Conservation (phyloP, 1,284 basidiomycete genomes). For the Porodaedalea pini region DNA sequence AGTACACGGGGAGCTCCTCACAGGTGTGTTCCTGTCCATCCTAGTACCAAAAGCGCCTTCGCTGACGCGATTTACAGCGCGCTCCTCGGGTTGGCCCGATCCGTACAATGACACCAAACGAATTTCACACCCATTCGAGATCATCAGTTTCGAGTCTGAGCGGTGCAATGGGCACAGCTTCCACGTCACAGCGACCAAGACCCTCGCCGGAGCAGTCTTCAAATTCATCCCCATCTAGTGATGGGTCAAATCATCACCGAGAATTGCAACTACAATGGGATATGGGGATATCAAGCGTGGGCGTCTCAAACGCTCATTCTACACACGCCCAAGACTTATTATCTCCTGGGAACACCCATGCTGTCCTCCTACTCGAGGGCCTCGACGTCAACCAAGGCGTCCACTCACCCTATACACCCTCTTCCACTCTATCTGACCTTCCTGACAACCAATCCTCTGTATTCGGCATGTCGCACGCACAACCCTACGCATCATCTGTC, state of each 20-base stretch:
- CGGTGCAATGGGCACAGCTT: conserved; percentile 18
- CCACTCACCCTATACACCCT: conserved; percentile 19
- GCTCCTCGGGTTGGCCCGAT: conserved; percentile 10
- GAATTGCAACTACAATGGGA: conserved; percentile 17
- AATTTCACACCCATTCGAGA: conserved; percentile 12
- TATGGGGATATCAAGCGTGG: conserved; percentile 16
- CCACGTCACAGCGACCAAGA: conserved; percentile 12
- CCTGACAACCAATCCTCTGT: background rate
- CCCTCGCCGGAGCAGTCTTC: conserved; percentile 17
- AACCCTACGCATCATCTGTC: background rate
- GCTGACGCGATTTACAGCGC: conserved; percentile 14
- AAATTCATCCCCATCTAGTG: conserved; percentile 20
- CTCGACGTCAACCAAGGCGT: conserved; percentile 11
- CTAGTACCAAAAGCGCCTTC: background rate
- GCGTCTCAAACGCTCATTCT: background rate
- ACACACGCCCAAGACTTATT: conserved; percentile 14
- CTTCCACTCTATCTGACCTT: conserved; percentile 8
- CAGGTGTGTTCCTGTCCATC: conserved; percentile 7
- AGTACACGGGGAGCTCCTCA: background rate
- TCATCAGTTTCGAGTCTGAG: conserved; percentile 16
- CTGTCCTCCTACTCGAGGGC: conserved; percentile 11
- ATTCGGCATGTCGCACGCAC: conserved; percentile 9
- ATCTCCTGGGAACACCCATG: conserved; percentile 7
- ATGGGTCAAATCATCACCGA: conserved; percentile 18
- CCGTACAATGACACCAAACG: conserved; percentile 11